Percentiles rank a stretch among this genome's conserved stretches.
Evolutionary conservation across 2,329 filamentous ascomycete species (phyloP).

Genomic region (Talaromyces marneffei): DNA sequence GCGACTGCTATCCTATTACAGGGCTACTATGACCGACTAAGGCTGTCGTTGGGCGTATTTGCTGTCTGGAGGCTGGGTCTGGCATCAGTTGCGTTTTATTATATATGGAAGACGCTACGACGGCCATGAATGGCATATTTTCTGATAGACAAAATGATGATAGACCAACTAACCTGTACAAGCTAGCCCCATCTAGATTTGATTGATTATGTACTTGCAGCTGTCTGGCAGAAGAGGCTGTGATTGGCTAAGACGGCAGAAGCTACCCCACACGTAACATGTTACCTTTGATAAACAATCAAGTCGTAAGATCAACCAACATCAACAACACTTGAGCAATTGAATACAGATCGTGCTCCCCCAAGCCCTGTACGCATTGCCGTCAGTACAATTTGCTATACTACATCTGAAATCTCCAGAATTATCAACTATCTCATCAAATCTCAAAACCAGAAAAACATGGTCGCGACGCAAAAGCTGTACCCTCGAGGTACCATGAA

Average conservation of each 20-base stretch:
- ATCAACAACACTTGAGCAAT: not conserved
- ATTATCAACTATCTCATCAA: not conserved
- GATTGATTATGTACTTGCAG: not conserved
- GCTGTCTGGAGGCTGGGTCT: conserved; percentile 33
- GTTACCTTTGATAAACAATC: not conserved
- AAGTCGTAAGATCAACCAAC: not conserved
- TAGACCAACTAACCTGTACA: not conserved
- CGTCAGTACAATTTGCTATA: not conserved
- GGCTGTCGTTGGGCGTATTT: conserved; percentile 36
- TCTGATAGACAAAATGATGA: not conserved
- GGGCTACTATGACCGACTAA: conserved; percentile 40
- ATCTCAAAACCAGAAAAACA: conserved; percentile 24
- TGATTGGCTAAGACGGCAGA: not conserved
- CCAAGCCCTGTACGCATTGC: too few species aligned
- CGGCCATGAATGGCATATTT: conserved; percentile 14
- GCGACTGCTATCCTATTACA: conserved; percentile 38
- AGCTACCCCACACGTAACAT: not conserved
- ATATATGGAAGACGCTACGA: conserved; percentile 27
- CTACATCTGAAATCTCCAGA: not conserved
- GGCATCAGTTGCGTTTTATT: conserved; percentile 26
- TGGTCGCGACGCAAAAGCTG: conserved; percentile 63
- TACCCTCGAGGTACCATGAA: conserved; percentile 82
- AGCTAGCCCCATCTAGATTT: not conserved
- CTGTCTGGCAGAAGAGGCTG: not conserved
- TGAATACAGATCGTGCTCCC: not conserved